A percentile compares a stretch with the other conserved stretches of the same genome.
These are phyloP conservation scores for Tricholoma bakamatsutake DNA, from an alignment of 768 basidiomycete genomes.

Conservation along the genomic window DNA sequence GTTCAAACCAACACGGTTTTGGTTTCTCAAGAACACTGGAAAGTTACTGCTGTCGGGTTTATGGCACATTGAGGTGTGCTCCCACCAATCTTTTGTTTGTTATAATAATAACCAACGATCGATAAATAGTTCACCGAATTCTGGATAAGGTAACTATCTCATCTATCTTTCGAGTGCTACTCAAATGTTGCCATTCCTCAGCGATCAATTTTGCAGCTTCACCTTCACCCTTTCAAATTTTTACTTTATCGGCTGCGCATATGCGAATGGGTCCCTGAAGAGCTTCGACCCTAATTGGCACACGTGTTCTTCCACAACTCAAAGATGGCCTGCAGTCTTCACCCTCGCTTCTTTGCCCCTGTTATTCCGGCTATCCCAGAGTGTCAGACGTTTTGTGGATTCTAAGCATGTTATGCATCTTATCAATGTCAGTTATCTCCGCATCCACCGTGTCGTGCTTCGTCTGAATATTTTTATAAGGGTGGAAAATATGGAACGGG, in stretches of 20 bases:
- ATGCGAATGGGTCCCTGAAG: conserved; percentile 28
- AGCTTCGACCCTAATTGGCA: conserved; percentile 45
- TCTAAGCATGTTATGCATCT: conserved; percentile 73
- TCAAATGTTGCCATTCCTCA: conserved; percentile 18
- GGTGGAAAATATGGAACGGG: conserved; percentile 79
- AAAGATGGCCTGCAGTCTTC: conserved; percentile 61
- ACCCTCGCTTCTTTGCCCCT: conserved; percentile 62
- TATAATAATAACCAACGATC: conserved; percentile 4
- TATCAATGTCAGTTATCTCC: conserved; percentile 59
- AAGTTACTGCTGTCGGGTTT: conserved; percentile 68
- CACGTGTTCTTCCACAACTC: conserved; percentile 38
- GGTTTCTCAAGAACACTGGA: conserved; percentile 64
- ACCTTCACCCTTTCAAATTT: conserved; percentile 69
- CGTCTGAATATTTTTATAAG: conserved; percentile 31
- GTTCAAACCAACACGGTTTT: conserved; percentile 64
- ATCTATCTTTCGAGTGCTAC: background rate
- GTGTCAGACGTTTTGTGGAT: conserved; percentile 81
- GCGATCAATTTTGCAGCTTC: conserved; percentile 81
- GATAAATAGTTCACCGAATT: conserved; percentile 72
- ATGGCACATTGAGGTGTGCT: conserved; percentile 58
- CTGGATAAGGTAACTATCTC: conserved; percentile 69
- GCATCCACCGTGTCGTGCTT: background rate
- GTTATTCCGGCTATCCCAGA: conserved; percentile 75
- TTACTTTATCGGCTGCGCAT: conserved; percentile 71
- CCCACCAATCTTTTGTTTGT: conserved; percentile 1